These are phyloP conservation scores for Elsinoe batatas DNA, from an alignment of 2,329 filamentous ascomycete genomes.

Conservation along the genomic window DNA sequence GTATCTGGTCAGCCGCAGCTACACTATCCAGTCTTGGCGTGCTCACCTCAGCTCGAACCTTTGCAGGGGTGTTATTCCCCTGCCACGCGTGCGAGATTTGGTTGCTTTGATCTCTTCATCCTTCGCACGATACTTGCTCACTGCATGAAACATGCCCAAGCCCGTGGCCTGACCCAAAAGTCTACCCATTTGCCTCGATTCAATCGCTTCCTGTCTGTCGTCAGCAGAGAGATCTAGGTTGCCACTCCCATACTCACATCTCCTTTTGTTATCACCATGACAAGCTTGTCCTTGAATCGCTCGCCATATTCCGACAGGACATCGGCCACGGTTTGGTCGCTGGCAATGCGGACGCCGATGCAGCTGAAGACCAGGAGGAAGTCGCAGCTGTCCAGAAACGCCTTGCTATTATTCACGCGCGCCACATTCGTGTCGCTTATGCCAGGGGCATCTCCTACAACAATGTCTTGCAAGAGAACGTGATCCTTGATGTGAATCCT, in stretches of 20 bases:
- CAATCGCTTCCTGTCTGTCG: not conserved
- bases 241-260: conserved; percentile 14
- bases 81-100: not conserved
- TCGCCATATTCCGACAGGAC: conserved; percentile 18
- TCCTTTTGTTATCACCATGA: conserved; percentile 19
- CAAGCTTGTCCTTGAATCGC: conserved; percentile 17
- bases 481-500: conserved; percentile 16
- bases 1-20: not conserved
- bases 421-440: conserved; percentile 20
- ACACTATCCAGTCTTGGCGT: not conserved
- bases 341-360: conserved; percentile 16
- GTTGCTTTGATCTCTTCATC: not conserved
- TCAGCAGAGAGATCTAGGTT: not conserved
- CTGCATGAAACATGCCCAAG: not conserved
- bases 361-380: conserved; percentile 19
- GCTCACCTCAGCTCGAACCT: not conserved
- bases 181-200: not conserved
- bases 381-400: conserved; percentile 19
- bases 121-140: not conserved
- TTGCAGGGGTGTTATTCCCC: not conserved
- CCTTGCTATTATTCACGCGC: conserved; percentile 16
- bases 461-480: conserved; percentile 17
- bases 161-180: not conserved
- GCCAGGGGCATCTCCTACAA: conserved; percentile 21
- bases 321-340: conserved; percentile 16